Conservation (phyloP, 2,329 filamentous ascomycete species). For the Ophiostoma himal-ulmi region DNA sequence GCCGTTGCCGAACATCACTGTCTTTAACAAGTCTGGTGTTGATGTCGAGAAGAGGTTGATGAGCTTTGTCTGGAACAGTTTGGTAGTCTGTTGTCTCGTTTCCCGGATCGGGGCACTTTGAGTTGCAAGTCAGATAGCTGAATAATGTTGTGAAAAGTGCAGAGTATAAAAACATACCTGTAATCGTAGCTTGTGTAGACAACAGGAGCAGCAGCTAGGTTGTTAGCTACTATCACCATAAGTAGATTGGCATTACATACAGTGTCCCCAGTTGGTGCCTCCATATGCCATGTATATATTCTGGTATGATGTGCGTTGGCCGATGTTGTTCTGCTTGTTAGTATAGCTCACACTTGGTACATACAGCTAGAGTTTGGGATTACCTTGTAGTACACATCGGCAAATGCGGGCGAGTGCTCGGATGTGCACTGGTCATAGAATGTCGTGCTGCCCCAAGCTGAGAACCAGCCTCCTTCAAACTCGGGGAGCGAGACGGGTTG, state of each 20-base stretch:
- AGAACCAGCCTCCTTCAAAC: constrained; percentile 55
- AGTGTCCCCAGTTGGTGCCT: constrained; percentile 73
- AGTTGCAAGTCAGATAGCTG: not conserved
- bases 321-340: constrained; percentile 41
- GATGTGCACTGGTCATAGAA: constrained; percentile 46
- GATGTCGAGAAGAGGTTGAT: constrained; percentile 50
- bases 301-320: constrained; percentile 43
- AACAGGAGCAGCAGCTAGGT: constrained; percentile 39
- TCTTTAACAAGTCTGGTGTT: constrained; percentile 45
- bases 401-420: constrained; percentile 43
- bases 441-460: constrained; percentile 58
- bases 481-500: constrained; percentile 50
- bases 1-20: constrained; percentile 50
- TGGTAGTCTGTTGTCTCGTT: constrained; percentile 47
- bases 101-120: constrained; percentile 45
- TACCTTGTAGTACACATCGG: constrained; percentile 50
- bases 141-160: not conserved
- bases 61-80: constrained; percentile 50
- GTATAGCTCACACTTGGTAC: not conserved
- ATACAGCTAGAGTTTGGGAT: too few relatives aligned
- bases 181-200: constrained; percentile 45
- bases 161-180: constrained; percentile 21
- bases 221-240: not conserved
- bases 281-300: constrained; percentile 51
- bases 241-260: constrained; percentile 22